A percentile compares a stretch with the other conserved stretches of the same genome.
These are phyloP conservation scores for Fusarium camptoceras DNA, from an alignment of 2,329 filamentous ascomycete genomes.

Conservation along the genomic window DNA sequence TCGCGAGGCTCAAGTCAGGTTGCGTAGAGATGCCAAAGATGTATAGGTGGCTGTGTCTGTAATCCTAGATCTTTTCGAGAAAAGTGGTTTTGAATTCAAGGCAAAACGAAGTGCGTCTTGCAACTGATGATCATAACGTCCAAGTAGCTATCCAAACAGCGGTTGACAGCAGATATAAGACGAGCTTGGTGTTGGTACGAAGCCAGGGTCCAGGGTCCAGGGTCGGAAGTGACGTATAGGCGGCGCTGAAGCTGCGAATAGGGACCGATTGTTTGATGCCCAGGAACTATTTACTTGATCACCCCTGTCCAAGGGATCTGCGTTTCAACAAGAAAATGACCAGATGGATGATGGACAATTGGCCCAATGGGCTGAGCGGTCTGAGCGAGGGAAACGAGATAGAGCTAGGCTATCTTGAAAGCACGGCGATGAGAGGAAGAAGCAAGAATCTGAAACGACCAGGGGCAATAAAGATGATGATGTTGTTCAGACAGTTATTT, in stretches of 20 bases:
- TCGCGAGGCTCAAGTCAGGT: not conserved
- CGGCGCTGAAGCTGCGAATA: conserved; percentile 20
- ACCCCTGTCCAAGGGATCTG: conserved; percentile 38
- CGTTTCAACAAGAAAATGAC: conserved; percentile 19
- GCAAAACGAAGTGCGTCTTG: conserved; percentile 11
- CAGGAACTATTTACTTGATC: conserved; percentile 33
- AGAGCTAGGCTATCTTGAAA: conserved; percentile 27
- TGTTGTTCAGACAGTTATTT: conserved; percentile 29
- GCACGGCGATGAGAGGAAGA: conserved; percentile 22
- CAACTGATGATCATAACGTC: conserved; percentile 23
- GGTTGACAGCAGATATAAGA: conserved; percentile 24
- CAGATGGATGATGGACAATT: conserved; percentile 17
- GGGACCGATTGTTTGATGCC: conserved; percentile 16
- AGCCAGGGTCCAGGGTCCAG: conserved; percentile 23
- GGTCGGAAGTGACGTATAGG: conserved; percentile 34
- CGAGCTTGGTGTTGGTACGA: conserved; percentile 9
- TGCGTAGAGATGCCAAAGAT: not conserved
- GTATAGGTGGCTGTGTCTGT: not conserved
- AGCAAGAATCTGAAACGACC: conserved; percentile 31
- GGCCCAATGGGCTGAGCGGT: conserved; percentile 22
- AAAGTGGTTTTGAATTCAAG: conserved; percentile 11
- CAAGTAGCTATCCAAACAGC: conserved; percentile 18
- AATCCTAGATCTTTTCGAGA: conserved; percentile 2
- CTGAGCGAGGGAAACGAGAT: conserved; percentile 23
- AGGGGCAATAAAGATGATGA: conserved; percentile 13